Base-by-base conservation (phyloP, 805 yeast genomes). In the Yamadazyma takamatsuzukensis region DNA sequence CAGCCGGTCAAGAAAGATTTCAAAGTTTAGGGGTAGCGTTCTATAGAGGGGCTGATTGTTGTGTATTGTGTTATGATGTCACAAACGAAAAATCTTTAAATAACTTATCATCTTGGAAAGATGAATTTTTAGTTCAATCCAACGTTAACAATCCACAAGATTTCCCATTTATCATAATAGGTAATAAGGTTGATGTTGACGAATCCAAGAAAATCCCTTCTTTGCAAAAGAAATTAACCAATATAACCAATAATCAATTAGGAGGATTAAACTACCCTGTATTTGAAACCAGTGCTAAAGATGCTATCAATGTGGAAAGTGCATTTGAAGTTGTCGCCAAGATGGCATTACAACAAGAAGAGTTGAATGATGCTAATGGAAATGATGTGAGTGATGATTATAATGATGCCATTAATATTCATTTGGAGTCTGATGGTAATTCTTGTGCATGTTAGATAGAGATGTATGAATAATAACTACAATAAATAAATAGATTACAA, bases 1-100 rank as follows among this genome's bases (percentile, higher is more conserved):
- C 98, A 26, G 97, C 97, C 6, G 98, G 98, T 22, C 98, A 90
- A 67, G 98, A 90, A 61, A 74, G 98, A 51, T 90, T 90, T 72
- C 97, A 93, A 63, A 82, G 94, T 37, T 69, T 90, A 41, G 97
- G 97, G 11, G 97, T 90, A 27, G 97, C 97, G 0, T 90, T 90
- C 58, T 90, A 93, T 60, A 72, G 98, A 50, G 97, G 97, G 22
- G 96, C 97, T 1, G 97, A 93, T 60, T 93, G 97, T 62, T 93
- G 97, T 64, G 96, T 90, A 7, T 71, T 90, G 39, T 95, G 93
- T 46, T 90, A 84, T 56, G 98, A 90, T 55, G 97, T 93, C 30
- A 90, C 96, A 41, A 93, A 93, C 62, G 82, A 85, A 41, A 89
- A 90, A 62, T 84, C 95, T 5, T 86, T 90, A 61, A 96, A 90